Evolutionary conservation across 176 grass and related monocot species (phyloP).

Genomic region (Ensete glaucum): DNA sequence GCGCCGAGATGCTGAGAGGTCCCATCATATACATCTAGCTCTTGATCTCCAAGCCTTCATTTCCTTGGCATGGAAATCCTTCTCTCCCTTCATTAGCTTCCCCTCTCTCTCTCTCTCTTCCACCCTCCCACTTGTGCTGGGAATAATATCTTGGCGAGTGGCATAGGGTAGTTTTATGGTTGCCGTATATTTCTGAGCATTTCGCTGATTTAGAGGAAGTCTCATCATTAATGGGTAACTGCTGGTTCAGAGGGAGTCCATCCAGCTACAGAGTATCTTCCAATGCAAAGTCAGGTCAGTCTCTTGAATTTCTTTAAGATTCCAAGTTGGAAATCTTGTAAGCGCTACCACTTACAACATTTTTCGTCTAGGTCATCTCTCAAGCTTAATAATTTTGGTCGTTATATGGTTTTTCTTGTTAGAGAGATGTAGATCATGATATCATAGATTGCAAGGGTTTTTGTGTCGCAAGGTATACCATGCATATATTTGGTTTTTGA

Average conservation of each 20-base stretch:
- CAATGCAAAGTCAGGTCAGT: constrained; percentile 17
- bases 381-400: background rate
- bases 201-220: background rate
- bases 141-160: background rate
- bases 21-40: background rate
- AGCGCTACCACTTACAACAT: background rate
- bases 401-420: background rate
- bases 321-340: background rate
- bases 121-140: background rate
- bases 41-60: too few species aligned
- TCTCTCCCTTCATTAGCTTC: background rate
- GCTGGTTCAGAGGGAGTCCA: background rate
- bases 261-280: background rate
- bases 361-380: background rate
- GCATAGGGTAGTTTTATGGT: background rate
- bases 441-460: background rate
- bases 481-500: background rate
- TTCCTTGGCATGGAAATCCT: too few species aligned
- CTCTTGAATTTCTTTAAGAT: background rate
- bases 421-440: background rate
- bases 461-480: background rate
- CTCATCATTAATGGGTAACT: constrained; percentile 9
- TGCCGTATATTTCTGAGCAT: background rate
- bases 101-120: background rate
- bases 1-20: background rate